Evolutionary conservation across 2,329 filamentous ascomycete species (phyloP).

Genomic region (Gremmenia infestans): DNA sequence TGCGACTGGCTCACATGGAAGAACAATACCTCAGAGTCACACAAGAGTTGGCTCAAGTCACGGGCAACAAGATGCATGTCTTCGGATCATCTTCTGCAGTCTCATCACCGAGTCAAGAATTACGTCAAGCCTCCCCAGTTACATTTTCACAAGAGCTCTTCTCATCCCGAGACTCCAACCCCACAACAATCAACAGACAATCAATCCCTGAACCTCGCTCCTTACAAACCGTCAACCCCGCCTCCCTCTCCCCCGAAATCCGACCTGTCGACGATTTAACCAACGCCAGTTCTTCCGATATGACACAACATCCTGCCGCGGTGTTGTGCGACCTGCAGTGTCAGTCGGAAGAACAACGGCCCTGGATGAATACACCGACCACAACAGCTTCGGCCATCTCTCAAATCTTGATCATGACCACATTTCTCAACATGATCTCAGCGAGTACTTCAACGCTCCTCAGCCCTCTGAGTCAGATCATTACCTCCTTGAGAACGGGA

Average conservation of each 20-base stretch:
- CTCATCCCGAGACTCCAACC: constrained; percentile 36
- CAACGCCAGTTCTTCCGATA: constrained; percentile 55
- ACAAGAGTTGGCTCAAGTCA: constrained; percentile 23
- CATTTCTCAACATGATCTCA: constrained; percentile 62
- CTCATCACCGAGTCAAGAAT: constrained; percentile 39
- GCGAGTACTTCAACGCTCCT: constrained; percentile 65
- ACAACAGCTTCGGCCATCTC: constrained; percentile 27
- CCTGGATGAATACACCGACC: constrained; percentile 28
- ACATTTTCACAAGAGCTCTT: constrained; percentile 58
- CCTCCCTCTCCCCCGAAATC: constrained; percentile 55
- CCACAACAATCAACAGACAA: constrained; percentile 18
- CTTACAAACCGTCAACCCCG: constrained; percentile 53
- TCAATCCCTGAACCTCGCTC: constrained; percentile 29
- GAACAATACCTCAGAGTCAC: constrained; percentile 25
- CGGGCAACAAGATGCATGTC: constrained; percentile 23
- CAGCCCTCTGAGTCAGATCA: constrained; percentile 66
- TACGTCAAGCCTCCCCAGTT: constrained; percentile 35
- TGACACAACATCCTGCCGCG: constrained; percentile 99
- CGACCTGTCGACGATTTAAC: constrained; percentile 44
- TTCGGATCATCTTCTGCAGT: constrained; percentile 41
- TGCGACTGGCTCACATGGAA: constrained; percentile 42
- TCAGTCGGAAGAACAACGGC: constrained; percentile 65
- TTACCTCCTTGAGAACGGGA: constrained; percentile 70
- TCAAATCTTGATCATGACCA: constrained; percentile 50
- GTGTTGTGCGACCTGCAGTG: constrained; percentile 99